Base-by-base conservation (phyloP, 805 yeast species). In the Metschnikowia noctiluminum region DNA sequence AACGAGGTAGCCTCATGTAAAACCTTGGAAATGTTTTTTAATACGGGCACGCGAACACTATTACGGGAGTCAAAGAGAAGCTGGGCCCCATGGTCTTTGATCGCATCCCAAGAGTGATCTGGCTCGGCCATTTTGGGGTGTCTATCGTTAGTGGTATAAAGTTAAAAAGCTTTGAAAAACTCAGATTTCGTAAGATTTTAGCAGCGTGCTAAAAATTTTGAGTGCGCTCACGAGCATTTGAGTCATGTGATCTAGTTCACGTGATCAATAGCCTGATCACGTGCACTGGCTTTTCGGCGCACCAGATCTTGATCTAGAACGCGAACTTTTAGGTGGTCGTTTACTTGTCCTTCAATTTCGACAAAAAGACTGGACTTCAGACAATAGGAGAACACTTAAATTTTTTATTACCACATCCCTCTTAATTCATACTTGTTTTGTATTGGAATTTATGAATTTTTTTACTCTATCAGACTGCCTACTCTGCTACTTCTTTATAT, bases 21-120 rank as follows among this genome's bases (percentile, higher is more conserved):
- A 9, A 68, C 63, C 9, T 55, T 45, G 42, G 58, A 65, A 43
- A 70, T 51, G 40, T 63, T 58, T 31, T 55, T 54, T 41, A 78
- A 60, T 2, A 70, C 61, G 7, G 70, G 64, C 39, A 68, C 62
- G 43, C 80, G 61, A 8, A 49, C 56, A 28, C 59, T 69, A 14
- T 69, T 62, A 28, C 73, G 70, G 8, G 82, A 77, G 45, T 56
- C 60, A 26, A 55, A 55, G 28, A 69, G 55, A 27, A 52, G 50
- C 30, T 43, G 49, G 35, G 57, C 62, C 36, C 59, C 61, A 36
- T 45, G 48, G n/a, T 60, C 56, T 43, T 56, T 59, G 41, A 51
- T 35, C 12, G 38, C 35, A 8, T 49, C 48, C 50, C 54, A 50
- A 35, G 50, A 42, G 28, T 45, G 28, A 15, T 47, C 50, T 12